Percentiles rank a stretch among this genome's conserved stretches.
Evolutionary conservation across 2,329 filamentous ascomycete species (phyloP).

Genomic region (Phialophora verrucosa): DNA sequence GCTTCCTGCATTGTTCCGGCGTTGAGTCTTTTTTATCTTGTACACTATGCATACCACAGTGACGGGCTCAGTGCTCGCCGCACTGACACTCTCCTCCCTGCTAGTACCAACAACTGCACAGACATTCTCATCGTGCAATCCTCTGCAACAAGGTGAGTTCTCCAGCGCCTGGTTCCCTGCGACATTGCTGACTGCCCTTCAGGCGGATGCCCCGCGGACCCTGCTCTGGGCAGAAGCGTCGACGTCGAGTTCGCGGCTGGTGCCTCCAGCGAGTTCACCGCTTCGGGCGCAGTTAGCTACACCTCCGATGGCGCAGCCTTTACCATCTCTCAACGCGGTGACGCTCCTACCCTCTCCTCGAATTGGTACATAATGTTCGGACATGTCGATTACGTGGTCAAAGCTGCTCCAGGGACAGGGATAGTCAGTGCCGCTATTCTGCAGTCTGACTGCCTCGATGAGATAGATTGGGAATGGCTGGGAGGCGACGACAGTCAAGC

Average conservation of each 20-base stretch:
- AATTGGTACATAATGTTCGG: slow-evolving; percentile 99
- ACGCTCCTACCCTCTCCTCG: slow-evolving; percentile 83
- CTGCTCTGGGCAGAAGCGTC: slow-evolving; percentile 82
- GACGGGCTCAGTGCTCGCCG: slow-evolving; percentile 25
- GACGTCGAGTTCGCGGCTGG: slow-evolving; percentile 82
- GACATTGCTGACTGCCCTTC: slow-evolving; percentile 7
- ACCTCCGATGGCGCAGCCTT: slow-evolving; percentile 77
- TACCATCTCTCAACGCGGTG: slow-evolving; percentile 76
- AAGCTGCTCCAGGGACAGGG: slow-evolving; percentile 83
- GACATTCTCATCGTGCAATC: slow-evolving; percentile 54
- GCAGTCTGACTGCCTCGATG: slow-evolving; percentile 88
- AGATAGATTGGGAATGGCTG: slow-evolving; percentile 98
- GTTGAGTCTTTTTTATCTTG: slow-evolving; percentile 24
- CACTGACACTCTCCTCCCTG: slow-evolving; percentile 28
- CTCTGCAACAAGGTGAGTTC: slow-evolving; percentile 47
- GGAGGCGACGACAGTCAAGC: slow-evolving; percentile 76
- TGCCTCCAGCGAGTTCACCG: slow-evolving; percentile 76
- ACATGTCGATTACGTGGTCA: slow-evolving; percentile 81
- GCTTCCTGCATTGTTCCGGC: slow-evolving; percentile 33
- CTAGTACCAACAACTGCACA: slow-evolving; percentile 45
- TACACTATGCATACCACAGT: slow-evolving; percentile 31
- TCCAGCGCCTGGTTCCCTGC: not conserved
- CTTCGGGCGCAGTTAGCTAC: slow-evolving; percentile 74
- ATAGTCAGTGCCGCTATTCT: slow-evolving; percentile 93
- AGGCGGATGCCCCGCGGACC: slow-evolving; percentile 69